Conservation (phyloP, 2,329 filamentous ascomycete genomes). For the Aureobasidium sp. region DNA sequence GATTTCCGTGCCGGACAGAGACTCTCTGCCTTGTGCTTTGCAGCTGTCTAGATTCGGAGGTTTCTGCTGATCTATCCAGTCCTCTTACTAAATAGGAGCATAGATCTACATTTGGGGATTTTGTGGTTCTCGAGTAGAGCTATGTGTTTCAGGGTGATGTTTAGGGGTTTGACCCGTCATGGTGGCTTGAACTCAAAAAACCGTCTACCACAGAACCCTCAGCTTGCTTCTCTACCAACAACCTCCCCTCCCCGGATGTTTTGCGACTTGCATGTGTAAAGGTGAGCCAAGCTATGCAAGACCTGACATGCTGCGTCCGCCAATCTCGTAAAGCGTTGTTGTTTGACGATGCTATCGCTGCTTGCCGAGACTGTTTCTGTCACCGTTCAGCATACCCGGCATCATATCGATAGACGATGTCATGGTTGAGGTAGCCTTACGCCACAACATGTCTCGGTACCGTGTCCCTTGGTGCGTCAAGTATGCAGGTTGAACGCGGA, state of each 20-base stretch:
- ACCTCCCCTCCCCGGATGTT: background rate
- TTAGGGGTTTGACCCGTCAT: background rate
- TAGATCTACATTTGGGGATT: background rate
- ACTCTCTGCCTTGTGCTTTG: background rate
- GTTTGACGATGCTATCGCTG: background rate
- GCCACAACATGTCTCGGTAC: constrained; percentile 3
- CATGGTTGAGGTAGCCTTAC: background rate
- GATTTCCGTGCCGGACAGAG: background rate
- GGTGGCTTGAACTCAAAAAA: constrained; percentile 3
- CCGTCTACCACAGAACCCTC: background rate
- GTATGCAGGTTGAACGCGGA: background rate
- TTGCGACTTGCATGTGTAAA: background rate
- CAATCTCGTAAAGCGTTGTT: background rate
- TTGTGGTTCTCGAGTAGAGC: background rate
- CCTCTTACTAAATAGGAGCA: background rate
- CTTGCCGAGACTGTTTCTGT: constrained; percentile 1
- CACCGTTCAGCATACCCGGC: background rate
- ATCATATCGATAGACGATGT: constrained; percentile 4
- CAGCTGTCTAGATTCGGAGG: background rate
- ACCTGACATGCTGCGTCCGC: background rate
- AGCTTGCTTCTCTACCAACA: background rate
- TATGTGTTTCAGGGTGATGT: constrained; percentile 9
- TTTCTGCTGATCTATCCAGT: background rate
- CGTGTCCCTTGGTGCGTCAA: background rate
- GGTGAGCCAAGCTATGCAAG: background rate